Base-by-base conservation (phyloP, 2,329 filamentous ascomycete genomes). In the Venturia oleaginea region DNA sequence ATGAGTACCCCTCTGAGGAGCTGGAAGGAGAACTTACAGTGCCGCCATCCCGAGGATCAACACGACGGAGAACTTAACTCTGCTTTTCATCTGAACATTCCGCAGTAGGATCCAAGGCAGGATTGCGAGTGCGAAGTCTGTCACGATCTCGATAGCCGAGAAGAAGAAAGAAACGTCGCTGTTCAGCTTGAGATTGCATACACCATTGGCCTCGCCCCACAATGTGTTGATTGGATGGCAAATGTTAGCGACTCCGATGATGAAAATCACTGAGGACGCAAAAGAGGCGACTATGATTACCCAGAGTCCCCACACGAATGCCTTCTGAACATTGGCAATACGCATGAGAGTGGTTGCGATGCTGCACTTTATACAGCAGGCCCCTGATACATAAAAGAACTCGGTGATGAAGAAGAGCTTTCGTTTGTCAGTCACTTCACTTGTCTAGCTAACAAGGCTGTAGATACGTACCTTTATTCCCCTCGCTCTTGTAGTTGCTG, bases 51-150 rank as follows among this genome's bases (percentile, higher is more conserved):
- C 70, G 19, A 81, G 76, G 42, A 81, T 74, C 0, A 78, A 68
- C 38, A 75, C 72, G 2, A 81, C 77, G 0, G 77, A 79, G n/a
- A 78, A 68, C 67, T 81, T 81, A 30, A 77, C 74, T n/a, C 72
- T 71, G 24, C 70, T 69, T 65, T 79, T 76, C 67, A 81, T 75
- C 40, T 79, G 76, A 32, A 79, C 74, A 19, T 78, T 71, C 71
- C 74, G 76, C 27, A 77, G 67, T 38, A 77, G 65, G 43, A 74
- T 68, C 1, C 69, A 71, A 0, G 76, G 76, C 6, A 77, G 70
- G 24, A 72, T 69, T 32, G 71, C 71, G 64, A 72, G 68, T 62
- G 70, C 59, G 59, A 67, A 67, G 65, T 74, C 70, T 24, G 72
- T 74, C 22, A 70, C 22, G 57, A 76, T 76, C 48, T 73, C 72